Percentiles rank a stretch among this genome's conserved stretches.
phyloP scores from a whole-genome alignment of 352 stramenopile species.

The Lagenidium giganteum region DNA sequence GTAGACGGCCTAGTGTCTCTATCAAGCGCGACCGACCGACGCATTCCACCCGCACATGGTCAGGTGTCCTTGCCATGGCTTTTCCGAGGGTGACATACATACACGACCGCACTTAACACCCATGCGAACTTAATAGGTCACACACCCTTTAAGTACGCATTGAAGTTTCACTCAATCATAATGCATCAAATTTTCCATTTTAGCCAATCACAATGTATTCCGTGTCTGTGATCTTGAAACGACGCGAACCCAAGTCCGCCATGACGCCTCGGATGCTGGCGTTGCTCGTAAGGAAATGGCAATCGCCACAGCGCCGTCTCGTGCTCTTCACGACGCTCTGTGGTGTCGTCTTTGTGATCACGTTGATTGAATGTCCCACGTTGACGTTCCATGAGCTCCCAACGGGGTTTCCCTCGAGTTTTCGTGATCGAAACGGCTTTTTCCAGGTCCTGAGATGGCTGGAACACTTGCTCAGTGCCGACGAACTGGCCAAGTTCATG shows the following conservation, averaged over 20 bases:
- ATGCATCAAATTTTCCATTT: constrained; percentile 1
- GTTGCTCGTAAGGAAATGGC: not conserved
- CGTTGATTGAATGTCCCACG: constrained; percentile 18
- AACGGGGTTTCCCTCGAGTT: constrained; percentile 16
- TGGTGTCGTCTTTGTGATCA: constrained; percentile 20
- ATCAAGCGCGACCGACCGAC: constrained; percentile 7
- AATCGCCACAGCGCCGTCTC: constrained; percentile 5
- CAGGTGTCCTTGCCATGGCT: too few relatives aligned
- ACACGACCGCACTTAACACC: too few relatives aligned
- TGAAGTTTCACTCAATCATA: too few relatives aligned
- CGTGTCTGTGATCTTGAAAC: constrained; percentile 1
- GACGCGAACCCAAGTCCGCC: not conserved
- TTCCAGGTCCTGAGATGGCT: constrained; percentile 47
- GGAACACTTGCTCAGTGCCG: constrained; percentile 31
- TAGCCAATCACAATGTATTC: constrained; percentile 1
- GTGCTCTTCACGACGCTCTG: constrained; percentile 24
- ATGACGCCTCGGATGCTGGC: not conserved
- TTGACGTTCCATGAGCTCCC: constrained; percentile 33
- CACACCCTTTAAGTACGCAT: constrained; percentile 1
- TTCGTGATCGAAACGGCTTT: constrained; percentile 38
- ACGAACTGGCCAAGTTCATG: constrained; percentile 33
- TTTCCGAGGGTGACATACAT: too few relatives aligned
- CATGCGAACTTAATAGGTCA: not conserved
- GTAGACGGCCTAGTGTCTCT: constrained; percentile 4
- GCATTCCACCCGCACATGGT: constrained; percentile 6